Evolutionary conservation across 768 basidiomycete genomes (phyloP), one percentile per base, ranked within the genome.

Genomic region (Gymnopilus dilepis): DNA sequence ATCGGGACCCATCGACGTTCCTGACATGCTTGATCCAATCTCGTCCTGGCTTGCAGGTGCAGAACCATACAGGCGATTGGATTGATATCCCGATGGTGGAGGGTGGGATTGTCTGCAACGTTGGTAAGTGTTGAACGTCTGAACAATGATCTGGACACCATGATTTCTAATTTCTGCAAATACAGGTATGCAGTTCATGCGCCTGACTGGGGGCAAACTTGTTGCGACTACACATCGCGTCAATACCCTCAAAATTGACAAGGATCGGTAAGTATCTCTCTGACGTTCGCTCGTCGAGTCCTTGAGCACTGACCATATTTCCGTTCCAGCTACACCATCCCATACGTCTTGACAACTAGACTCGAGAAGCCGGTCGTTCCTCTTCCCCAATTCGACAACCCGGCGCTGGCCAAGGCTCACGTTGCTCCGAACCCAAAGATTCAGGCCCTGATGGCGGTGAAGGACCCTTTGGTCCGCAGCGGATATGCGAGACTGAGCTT

Each of bases 1-100:
- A 52, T 33, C 50, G 26, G 4, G 50, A 52, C 50, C 50, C 50
- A 15, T 52, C 50, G 8, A 52, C 50, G 19, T 52, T 52, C 13
- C 24, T 52, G 3, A 52, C 50, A 17, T 52, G 50, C 17, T 30
- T 52, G 6, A 52, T 52, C 15, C 50, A 52, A 30, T 52, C 50
- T 5, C 50, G 50, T 28, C 50, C 50, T 9, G 50, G 50, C 9
- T 31, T 52, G 12, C 50, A 52, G 19, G 50, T 52, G 4, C 50
- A 52, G 30, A 52, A 52, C 33, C 50, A 52, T 31, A 52, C 13
- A 15, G 50, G 50, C 11, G 8, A 28, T 15, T 52, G 50, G 50
- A 52, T 52, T 12, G 50, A 52, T 33, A 52, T 52, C n/a, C 50
- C 50, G 33, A 52, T 52, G 50, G 50, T 52, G 3, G 50, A 52